A percentile compares a stretch with the other conserved stretches of the same genome.
These are phyloP conservation scores for Candida sakaeoensis DNA, from an alignment of 805 yeast species.

Conservation along the genomic window DNA sequence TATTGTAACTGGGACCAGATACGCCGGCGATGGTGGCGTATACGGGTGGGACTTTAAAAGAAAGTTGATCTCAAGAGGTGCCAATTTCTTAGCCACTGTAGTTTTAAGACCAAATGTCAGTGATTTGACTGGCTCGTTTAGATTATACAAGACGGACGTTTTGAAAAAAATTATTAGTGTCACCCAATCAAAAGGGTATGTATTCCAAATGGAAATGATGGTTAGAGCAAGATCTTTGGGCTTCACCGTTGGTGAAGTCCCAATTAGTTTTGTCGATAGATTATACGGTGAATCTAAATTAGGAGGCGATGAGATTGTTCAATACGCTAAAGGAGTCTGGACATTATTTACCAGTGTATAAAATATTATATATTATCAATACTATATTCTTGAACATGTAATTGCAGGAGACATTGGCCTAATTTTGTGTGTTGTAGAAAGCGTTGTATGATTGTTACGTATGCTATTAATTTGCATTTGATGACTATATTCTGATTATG, in stretches of 20 bases:
- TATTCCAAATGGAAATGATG: constrained; percentile 87
- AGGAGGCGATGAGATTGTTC: constrained; percentile 79
- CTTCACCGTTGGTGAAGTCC: constrained; percentile 74
- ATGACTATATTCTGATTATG: background rate
- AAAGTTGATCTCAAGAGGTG: constrained; percentile 74
- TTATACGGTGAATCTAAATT: constrained; percentile 74
- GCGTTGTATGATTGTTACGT: constrained; percentile 16
- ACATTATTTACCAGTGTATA: constrained; percentile 59
- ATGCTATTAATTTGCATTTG: constrained; percentile 16
- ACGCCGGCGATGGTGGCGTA: constrained; percentile 79
- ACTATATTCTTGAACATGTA: constrained; percentile 7
- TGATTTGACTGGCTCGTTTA: constrained; percentile 74
- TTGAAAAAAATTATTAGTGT: constrained; percentile 62
- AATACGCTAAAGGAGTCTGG: constrained; percentile 76
- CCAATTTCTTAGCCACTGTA: constrained; percentile 71
- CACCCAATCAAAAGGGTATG: constrained; percentile 74
- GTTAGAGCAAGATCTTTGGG: constrained; percentile 75
- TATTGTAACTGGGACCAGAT: constrained; percentile 60
- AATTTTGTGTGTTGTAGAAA: constrained; percentile 19
- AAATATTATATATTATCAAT: constrained; percentile 1
- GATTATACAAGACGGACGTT: constrained; percentile 69
- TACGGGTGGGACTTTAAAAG: constrained; percentile 83
- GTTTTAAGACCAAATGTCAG: constrained; percentile 69
- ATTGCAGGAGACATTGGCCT: constrained; percentile 5
- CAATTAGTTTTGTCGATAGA: constrained; percentile 75